Evolutionary conservation across 352 stramenopile genomes (phyloP), one percentile per base, ranked within the genome.

Genomic region (Pythium oligandrum): DNA sequence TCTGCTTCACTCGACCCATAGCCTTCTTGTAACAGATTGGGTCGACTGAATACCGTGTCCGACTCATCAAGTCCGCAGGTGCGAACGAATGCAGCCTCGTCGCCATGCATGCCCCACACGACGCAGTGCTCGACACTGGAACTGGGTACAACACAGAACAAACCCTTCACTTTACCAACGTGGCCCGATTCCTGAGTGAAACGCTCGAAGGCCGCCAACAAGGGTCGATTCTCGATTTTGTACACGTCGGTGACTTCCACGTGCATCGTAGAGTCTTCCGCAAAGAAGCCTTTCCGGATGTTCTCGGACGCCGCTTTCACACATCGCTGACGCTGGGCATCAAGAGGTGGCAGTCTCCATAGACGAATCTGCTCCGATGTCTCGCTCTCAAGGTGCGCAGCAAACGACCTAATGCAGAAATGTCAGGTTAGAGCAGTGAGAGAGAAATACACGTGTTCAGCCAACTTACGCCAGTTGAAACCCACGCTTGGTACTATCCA

Each of bases 171-270:
- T 57, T 87, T 87, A 7, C 64, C 55, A 8, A 66, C 61, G 0
- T 32, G 0, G 36, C 12, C 12, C 4, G 75, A 43, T 1, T 57
- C 47, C 9, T 40, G 52, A 30, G 75, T 68, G 53, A 74, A 75
- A 11, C 48, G 63, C 52, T 90, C 80, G 38, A 92, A 92, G 6
- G 51, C 55, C 33, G 78, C 53, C 7, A 94, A 47, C 17, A 92
- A 36, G 40, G 67, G 64, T 8, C 61, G 59, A 51, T 94, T 90
- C 47, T 92, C 81, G 51, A 94, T 76, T 48, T 93, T 92, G 57
- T 78, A 94, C 37, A 94, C 83, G 34, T 86, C 74, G 31, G 80
- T 52, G 6, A 94, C 79, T n/a, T 90, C 60, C n/a, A 91, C 47
- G 17, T 59, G 39, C 26, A 56, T 12, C 39, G 4, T 36, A 48